Base-by-base conservation (phyloP, 2,329 filamentous ascomycete species). In the Sordariomycetes sp. region DNA sequence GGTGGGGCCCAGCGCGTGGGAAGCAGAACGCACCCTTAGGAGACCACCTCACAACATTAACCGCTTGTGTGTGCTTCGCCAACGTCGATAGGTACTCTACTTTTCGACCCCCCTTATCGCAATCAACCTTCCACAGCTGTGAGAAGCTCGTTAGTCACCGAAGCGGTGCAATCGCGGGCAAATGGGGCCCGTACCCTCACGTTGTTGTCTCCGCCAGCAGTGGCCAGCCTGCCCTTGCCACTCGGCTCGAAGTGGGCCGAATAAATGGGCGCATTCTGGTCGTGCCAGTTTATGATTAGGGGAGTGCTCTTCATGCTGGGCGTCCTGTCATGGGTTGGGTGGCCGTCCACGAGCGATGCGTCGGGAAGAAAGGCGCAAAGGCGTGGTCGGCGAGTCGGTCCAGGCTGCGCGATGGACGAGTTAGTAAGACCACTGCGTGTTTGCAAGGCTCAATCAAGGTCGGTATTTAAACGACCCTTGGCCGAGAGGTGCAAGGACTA, bases 261-360 rank as follows among this genome's bases (percentile, higher is more conserved):
- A 76, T 97, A 99, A 71, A 99, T 92, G 60, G 94, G 94, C 66
- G 90, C 86, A 75, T 95, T 96, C 70, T 96, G 90, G 73, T 97
- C 90, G 75, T 99, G 95, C 94, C 94, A 99, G 79, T 95, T 90
- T 76, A 99, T 93, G 70, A 97, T 93, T 65, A 99, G 82, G 66
- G 94, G 93, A 69, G 90, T 87, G 70, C 91, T 92, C 82, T 96
- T 97, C 94, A 99, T 99, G 70, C 72, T 78, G 55, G 22, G 12
- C 12, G 40, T 2, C 11, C 11, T 52, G 37, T 25, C 55, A 57
- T 57, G 48, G 32, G 40, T 35, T 57, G 48, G 32, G 40, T 35
- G 37, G 51, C 46, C 46, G 46, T 50, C 20, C 5, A 24, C n/a
- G 11, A 20, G 37, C 18, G 37, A n/a, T 16, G 12, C 22, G 8